Evolutionary conservation across 2,329 filamentous ascomycete species (phyloP).

Genomic region (Didymella pomorum): DNA sequence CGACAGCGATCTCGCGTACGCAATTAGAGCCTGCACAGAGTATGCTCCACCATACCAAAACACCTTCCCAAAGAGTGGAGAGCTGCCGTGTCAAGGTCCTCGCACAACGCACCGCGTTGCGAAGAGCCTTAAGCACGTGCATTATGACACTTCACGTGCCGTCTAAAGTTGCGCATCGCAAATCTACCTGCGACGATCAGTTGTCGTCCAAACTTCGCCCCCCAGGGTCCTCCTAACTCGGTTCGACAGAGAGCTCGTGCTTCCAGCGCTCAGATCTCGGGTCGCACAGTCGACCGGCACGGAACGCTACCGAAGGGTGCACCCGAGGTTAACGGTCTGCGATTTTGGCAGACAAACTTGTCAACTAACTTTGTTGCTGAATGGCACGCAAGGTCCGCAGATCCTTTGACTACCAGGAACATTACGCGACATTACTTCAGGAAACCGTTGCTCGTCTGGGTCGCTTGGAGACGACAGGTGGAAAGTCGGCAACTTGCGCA

Average conservation of each 20-base stretch:
- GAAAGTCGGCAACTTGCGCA: conserved; percentile 15
- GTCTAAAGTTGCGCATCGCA: background rate
- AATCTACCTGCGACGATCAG: conserved; percentile 17
- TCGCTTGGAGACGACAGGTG: conserved; percentile 8
- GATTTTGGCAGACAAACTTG: conserved; percentile 20
- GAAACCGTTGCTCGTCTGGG: background rate
- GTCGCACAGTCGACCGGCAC: conserved; percentile 32
- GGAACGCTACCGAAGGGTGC: conserved; percentile 35
- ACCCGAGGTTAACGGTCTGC: conserved; percentile 23
- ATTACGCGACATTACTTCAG: background rate
- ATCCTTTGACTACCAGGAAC: background rate
- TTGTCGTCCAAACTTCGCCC: conserved; percentile 5
- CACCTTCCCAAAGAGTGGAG: conserved; percentile 18
- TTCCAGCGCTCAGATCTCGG: conserved; percentile 34
- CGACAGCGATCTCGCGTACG: conserved; percentile 6
- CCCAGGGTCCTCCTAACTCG: conserved; percentile 26
- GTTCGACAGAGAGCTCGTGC: conserved; percentile 30
- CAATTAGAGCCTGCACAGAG: conserved; percentile 6
- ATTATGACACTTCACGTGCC: conserved; percentile 4
- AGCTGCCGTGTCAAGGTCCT: conserved; percentile 4
- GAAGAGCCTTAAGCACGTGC: conserved; percentile 21
- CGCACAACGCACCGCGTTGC: conserved; percentile 1
- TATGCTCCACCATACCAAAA: conserved; percentile 5
- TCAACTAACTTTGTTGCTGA: conserved; percentile 15
- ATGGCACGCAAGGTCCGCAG: conserved; percentile 7